These are phyloP conservation scores for Saksenaea vasiformis DNA, from an alignment of 371 early-diverging fungal species.

Conservation along the genomic window DNA sequence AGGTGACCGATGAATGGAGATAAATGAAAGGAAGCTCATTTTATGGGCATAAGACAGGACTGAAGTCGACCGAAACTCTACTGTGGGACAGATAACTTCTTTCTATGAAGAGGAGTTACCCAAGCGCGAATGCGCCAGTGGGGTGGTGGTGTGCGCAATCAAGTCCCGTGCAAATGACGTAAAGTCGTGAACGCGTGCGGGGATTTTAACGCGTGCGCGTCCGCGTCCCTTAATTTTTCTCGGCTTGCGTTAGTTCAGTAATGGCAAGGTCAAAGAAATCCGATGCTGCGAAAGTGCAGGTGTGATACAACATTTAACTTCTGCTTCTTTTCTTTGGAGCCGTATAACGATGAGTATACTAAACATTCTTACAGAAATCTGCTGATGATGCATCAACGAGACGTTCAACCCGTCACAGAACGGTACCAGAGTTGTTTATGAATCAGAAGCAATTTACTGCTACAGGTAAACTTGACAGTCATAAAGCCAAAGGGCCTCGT, in stretches of 20 bases:
- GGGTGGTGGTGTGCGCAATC: no score
- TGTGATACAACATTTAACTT: background rate
- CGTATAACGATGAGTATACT: background rate
- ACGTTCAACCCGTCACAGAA: conserved; percentile 21
- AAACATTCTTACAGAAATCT: background rate
- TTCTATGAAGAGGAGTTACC: no score
- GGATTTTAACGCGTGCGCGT: background rate
- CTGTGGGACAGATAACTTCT: no score
- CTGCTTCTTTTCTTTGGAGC: background rate
- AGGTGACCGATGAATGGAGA: no score
- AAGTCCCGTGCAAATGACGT: no score
- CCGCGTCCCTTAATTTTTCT: background rate
- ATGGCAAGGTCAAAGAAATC: conserved; percentile 5
- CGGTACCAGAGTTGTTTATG: conserved; percentile 30
- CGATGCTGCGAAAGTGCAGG: background rate
- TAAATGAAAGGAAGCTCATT: no score
- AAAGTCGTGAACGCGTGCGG: background rate
- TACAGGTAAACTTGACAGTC: background rate
- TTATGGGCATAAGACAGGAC: no score
- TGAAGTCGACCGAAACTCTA: no score
- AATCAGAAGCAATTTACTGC: conserved; percentile 25
- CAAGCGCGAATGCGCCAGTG: no score
- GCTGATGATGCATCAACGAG: background rate
- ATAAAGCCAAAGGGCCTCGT: background rate
- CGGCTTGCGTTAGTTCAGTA: background rate